These are phyloP conservation scores for Wickerhamiella azymoides DNA, from an alignment of 805 yeast genomes.

Conservation along the genomic window DNA sequence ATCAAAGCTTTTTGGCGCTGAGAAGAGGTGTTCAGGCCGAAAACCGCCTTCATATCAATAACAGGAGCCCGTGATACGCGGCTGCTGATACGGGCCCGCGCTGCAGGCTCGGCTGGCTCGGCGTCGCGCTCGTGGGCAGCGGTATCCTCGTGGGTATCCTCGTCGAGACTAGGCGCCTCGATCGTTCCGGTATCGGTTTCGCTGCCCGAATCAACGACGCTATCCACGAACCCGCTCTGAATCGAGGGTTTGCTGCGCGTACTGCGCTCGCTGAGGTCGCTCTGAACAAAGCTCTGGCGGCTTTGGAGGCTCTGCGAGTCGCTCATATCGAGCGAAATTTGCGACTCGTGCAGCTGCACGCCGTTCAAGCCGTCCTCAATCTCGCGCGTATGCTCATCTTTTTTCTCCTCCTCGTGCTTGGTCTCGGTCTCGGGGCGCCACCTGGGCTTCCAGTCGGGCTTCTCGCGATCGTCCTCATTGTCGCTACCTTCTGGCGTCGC, in stretches of 20 bases:
- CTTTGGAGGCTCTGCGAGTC: neutral
- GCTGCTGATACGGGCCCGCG: conserved; percentile 5
- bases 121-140: neutral
- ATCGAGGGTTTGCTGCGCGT: neutral
- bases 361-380: neutral
- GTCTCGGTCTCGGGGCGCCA: conserved; percentile 1
- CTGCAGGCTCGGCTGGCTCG: neutral
- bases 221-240: conserved; percentile 4
- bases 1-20: conserved; percentile 21
- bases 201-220: neutral
- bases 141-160: neutral
- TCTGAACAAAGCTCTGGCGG: neutral
- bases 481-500: conserved; percentile 6
- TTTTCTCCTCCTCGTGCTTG: neutral
- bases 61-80: conserved; percentile 23
- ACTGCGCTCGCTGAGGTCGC: neutral
- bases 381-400: neutral
- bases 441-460: conserved; percentile 8
- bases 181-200: neutral
- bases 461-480: conserved; percentile 5
- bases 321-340: conserved; percentile 6
- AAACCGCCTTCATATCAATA: conserved; percentile 23
- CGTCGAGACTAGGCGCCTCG: neutral
- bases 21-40: conserved; percentile 19
- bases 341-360: conserved; percentile 5